Evolutionary conservation across 495 filamentous ascomycete species (phyloP), one percentile per base, ranked within the genome.

Genomic region (Podospora bellae-mahoneyi): DNA sequence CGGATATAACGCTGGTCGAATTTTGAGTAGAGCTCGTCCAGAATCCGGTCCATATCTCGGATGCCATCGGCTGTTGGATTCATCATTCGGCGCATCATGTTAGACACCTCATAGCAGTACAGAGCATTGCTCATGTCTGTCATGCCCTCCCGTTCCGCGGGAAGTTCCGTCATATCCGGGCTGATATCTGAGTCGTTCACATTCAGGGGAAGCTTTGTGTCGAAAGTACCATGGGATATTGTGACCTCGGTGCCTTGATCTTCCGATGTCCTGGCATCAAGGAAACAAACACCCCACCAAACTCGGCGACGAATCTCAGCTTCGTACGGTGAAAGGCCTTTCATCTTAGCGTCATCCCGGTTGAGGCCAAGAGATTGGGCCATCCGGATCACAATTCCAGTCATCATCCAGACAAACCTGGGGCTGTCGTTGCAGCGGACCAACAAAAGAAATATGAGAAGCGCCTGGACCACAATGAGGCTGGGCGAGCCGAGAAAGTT

Each of bases 1-100:
- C 78, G 75, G 4, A 92, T 79, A 72, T 92, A 91, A 57, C 84
- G 80, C 30, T 83, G 79, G 66, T 94, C 89, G 3, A 94, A 79
- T 9, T 79, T 83, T 57, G 84, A 75, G 68, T 88, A 88, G 70
- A 85, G 82, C 13, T 87, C 81, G 63, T 87, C 79, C 18, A 95
- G 82, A 78, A 90, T 82, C 81, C 44, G 82, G 84, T 64, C 87
- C 82, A 61, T 87, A 80, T 13, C 89, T 67, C 0, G 76, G 79
- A 23, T 27, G 1, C 61, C 66, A 4, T 53, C 70, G 48, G 63
- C 64, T 70, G 23, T 19, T 2, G 65, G 74, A 44, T 5, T 66
- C 68, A 83, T 77, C 79, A 86, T 81, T 56, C 78, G 74, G 55
- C 77, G 76, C 10, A 75, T 72, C 26, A 82, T 59, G 16, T 77